phyloP scores from a whole-genome alignment of 1,139 yeast genomes.

The Pichia sp. region DNA sequence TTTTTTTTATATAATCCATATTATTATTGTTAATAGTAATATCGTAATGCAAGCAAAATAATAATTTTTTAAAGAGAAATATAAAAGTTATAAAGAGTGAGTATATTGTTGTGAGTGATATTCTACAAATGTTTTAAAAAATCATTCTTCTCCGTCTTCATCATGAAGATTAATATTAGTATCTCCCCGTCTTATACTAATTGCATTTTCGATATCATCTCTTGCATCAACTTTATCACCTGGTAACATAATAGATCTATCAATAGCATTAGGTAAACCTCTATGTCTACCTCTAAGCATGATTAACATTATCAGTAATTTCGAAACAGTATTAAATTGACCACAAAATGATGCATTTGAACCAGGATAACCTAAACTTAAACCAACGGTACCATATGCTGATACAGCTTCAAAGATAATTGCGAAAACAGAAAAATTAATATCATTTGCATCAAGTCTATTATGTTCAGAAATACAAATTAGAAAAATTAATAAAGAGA shows the following conservation, averaged over 20 bases:
- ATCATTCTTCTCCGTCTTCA: too few relatives aligned
- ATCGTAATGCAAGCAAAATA: too few relatives aligned
- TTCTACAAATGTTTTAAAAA: too few relatives aligned
- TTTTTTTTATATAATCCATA: too few relatives aligned
- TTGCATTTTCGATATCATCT: slow-evolving; percentile 49
- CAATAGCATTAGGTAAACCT: slow-evolving; percentile 90
- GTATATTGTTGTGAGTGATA: too few relatives aligned
- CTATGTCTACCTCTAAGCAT: slow-evolving; percentile 95
- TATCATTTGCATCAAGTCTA: slow-evolving; percentile 40
- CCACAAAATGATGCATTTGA: slow-evolving; percentile 65
- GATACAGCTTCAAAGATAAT: slow-evolving; percentile 83
- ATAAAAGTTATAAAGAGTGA: too few relatives aligned
- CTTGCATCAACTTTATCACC: slow-evolving; percentile 60
- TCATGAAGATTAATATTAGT: too few relatives aligned
- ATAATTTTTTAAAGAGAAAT: too few relatives aligned
- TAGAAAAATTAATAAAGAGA: slow-evolving; percentile 77
- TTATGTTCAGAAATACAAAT: slow-evolving; percentile 81
- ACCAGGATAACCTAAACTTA: slow-evolving; percentile 75
- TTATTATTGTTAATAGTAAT: too few relatives aligned
- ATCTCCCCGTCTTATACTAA: neutral
- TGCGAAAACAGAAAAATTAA: slow-evolving; percentile 61
- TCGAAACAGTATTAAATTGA: slow-evolving; percentile 66
- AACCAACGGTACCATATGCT: slow-evolving; percentile 95
- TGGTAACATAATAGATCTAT: slow-evolving; percentile 89
- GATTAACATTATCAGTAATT: slow-evolving; percentile 79